These are phyloP conservation scores for Coemansia guatemalensis DNA, from an alignment of 192 early-diverging fungal species.

Conservation along the genomic window DNA sequence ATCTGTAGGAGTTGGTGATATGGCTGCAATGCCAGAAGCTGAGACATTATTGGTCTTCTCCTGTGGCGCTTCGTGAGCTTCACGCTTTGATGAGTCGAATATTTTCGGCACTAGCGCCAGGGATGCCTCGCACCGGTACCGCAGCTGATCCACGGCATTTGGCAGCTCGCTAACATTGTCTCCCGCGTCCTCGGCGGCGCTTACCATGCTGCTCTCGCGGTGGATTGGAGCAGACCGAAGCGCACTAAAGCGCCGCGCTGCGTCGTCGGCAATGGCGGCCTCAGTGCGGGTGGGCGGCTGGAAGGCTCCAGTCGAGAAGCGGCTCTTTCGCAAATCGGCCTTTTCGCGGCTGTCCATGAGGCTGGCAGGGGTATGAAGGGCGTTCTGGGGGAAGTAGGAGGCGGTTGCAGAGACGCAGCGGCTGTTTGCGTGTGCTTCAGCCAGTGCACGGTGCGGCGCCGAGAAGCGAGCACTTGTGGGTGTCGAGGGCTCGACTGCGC, in stretches of 20 bases:
- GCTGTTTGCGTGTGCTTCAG: constrained; percentile 11
- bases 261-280: neutral
- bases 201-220: constrained; percentile 8
- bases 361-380: constrained; percentile 9
- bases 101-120: constrained; percentile 42
- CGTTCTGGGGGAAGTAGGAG: constrained; percentile 24
- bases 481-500: constrained; percentile 8
- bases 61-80: no score
- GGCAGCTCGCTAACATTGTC: constrained; percentile 13
- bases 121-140: constrained; percentile 32
- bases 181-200: constrained; percentile 11
- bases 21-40: no score
- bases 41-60: no score
- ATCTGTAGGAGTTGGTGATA: no score
- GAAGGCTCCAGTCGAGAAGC: constrained; percentile 42
- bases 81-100: constrained; percentile 17
- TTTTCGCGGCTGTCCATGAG: constrained; percentile 27
- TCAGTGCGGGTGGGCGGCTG: constrained; percentile 6
- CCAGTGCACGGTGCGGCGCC: constrained; percentile 14
- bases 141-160: constrained; percentile 47
- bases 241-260: constrained; percentile 12
- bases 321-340: constrained; percentile 15
- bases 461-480: constrained; percentile 13
- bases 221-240: constrained; percentile 15
- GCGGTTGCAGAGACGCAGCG: constrained; percentile 35